These are phyloP conservation scores for Wallacemonas sp. DNA, from an alignment of 208 protist genomes.

Conservation along the genomic window DNA sequence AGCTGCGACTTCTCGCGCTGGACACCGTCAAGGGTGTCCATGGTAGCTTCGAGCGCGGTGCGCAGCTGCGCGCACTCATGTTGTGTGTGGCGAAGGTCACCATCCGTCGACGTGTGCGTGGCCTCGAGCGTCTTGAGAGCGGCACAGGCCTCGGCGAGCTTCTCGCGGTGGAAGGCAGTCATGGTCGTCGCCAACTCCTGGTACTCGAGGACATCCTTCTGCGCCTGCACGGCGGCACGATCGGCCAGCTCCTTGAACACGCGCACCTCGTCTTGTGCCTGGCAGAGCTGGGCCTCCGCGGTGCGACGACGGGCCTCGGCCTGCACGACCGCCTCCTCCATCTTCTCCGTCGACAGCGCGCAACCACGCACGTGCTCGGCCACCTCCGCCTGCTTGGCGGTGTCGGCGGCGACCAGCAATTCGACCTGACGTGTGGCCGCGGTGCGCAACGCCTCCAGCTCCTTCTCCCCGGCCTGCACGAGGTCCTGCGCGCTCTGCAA, in stretches of 20 bases:
- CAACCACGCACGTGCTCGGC: conserved; percentile 43
- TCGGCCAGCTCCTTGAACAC: conserved; percentile 24
- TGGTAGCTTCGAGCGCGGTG: neutral
- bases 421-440: conserved; percentile 14
- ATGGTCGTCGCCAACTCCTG: conserved; percentile 48
- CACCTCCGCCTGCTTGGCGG: conserved; percentile 20
- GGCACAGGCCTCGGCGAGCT: conserved; percentile 24
- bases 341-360: conserved; percentile 38
- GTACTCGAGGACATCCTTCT: conserved; percentile 62
- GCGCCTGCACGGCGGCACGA: conserved; percentile 23
- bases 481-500: neutral
- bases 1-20: neutral
- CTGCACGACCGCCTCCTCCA: conserved; percentile 39
- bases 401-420: conserved; percentile 19
- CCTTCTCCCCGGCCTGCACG: conserved; percentile 16
- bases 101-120: neutral
- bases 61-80: neutral
- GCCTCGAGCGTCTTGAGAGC: conserved; percentile 13
- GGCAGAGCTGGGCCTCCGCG: conserved; percentile 23
- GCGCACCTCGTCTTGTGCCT: conserved; percentile 26
- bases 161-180: conserved; percentile 24
- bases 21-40: no score
- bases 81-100: conserved; percentile 14
- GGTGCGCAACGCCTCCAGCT: conserved; percentile 21
- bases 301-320: conserved; percentile 28